A percentile compares a stretch with the other conserved stretches of the same genome.
phyloP scores from a whole-genome alignment of 139 green algal genomes.

The Axilococcus clingmanii region DNA sequence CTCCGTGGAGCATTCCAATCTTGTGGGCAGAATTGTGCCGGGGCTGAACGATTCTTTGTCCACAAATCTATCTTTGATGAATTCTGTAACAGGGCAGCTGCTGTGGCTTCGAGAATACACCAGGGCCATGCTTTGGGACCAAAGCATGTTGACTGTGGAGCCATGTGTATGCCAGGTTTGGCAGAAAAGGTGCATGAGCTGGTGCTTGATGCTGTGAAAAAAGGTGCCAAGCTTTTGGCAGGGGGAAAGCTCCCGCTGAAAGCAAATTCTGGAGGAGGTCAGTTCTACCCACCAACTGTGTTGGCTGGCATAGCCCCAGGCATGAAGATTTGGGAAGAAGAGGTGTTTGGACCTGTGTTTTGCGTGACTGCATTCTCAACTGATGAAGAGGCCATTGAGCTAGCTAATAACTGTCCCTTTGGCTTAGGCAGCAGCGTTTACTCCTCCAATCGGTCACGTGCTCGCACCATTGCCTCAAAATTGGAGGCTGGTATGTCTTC shows the following conservation, averaged over 20 bases:
- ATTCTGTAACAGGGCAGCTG: constrained; percentile 23
- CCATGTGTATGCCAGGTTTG: constrained; percentile 90
- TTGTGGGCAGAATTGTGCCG: constrained; percentile 93
- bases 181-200: constrained; percentile 75
- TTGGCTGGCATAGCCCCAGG: constrained; percentile 54
- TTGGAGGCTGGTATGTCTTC: constrained; percentile 78
- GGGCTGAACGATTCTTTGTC: constrained; percentile 92
- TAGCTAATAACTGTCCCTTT: constrained; percentile 94
- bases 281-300: constrained; percentile 95
- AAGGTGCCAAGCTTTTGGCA: constrained; percentile 62
- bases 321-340: constrained; percentile 87
- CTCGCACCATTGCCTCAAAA: constrained; percentile 41
- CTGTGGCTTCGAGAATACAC: constrained; percentile 2
- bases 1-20: constrained; percentile 85
- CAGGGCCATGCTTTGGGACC: constrained; percentile 28
- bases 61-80: constrained; percentile 54
- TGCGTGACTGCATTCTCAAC: constrained; percentile 29
- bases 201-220: constrained; percentile 78
- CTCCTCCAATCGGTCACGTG: constrained; percentile 32
- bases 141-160: constrained; percentile 67
- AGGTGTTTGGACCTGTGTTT: constrained; percentile 95
- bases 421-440: constrained; percentile 90
- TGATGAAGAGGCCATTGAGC: constrained; percentile 79
- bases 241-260: constrained; percentile 49
- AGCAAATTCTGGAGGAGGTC: constrained; percentile 21